These are phyloP conservation scores for Amanita pallidorosea DNA, from an alignment of 768 basidiomycete genomes.

Conservation along the genomic window DNA sequence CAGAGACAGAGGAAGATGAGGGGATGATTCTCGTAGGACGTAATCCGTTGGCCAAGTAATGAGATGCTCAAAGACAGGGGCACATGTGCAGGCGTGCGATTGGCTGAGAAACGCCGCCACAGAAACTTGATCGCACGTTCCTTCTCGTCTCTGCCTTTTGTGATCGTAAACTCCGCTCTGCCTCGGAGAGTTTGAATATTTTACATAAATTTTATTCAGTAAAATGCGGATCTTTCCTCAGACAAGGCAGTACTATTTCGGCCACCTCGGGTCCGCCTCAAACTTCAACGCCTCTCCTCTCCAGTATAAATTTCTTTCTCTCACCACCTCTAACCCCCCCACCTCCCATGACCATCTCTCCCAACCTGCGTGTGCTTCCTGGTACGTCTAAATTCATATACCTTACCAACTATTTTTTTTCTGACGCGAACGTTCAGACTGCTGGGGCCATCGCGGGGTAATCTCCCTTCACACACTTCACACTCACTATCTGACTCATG, in stretches of 20 bases:
- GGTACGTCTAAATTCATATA: background rate
- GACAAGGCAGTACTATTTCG: background rate
- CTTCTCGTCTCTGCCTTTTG: background rate
- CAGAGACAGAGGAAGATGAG: constrained; percentile 77
- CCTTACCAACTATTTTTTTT: background rate
- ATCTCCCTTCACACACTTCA: constrained; percentile 8
- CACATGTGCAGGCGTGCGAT: background rate
- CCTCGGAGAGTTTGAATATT: background rate
- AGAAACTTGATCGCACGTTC: background rate
- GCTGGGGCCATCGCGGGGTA: constrained; percentile 51
- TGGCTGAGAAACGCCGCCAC: background rate
- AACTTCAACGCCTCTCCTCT: background rate
- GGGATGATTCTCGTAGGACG: constrained; percentile 68
- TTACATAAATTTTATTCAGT: background rate
- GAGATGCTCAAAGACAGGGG: too few species aligned
- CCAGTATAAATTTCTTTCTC: background rate
- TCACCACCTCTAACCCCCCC: background rate
- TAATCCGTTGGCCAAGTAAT: background rate
- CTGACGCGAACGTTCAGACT: constrained; percentile 34
- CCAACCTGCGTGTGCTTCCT: background rate
- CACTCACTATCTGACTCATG: background rate
- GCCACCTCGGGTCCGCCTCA: background rate
- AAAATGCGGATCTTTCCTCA: constrained; percentile 1
- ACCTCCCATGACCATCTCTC: background rate
- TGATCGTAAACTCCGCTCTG: background rate